phyloP scores from a whole-genome alignment of 2,329 filamentous ascomycete genomes.

The Penicillium frequentans region DNA sequence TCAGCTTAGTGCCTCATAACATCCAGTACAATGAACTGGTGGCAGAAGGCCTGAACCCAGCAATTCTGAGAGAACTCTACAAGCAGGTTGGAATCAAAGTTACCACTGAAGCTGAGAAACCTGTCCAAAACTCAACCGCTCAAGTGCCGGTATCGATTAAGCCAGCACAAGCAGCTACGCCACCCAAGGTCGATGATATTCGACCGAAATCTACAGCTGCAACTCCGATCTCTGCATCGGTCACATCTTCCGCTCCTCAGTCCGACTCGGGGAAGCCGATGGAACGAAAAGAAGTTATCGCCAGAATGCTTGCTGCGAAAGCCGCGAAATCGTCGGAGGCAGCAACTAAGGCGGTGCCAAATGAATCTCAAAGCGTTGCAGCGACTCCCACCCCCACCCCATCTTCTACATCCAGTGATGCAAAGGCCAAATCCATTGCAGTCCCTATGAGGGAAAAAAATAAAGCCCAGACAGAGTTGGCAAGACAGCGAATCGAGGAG shows the following conservation, averaged over 20 bases:
- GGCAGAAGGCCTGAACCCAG: slow-evolving; percentile 68
- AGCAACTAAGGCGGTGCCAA: slow-evolving; percentile 15
- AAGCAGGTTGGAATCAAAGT: slow-evolving; percentile 63
- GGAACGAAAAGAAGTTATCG: slow-evolving; percentile 74
- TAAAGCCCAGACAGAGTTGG: slow-evolving; percentile 70
- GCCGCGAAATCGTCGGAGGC: slow-evolving; percentile 51
- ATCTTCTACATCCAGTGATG: slow-evolving; percentile 7
- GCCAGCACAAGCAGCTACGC: background rate
- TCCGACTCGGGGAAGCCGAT: slow-evolving; percentile 46
- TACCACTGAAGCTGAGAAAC: slow-evolving; percentile 8
- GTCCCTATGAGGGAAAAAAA: slow-evolving; percentile 45
- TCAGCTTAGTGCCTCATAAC: slow-evolving; percentile 62
- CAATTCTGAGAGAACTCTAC: slow-evolving; percentile 65
- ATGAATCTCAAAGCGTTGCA: background rate
- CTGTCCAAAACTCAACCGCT: background rate
- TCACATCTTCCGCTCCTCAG: slow-evolving; percentile 3
- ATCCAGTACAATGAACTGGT: slow-evolving; percentile 73
- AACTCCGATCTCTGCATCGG: slow-evolving; percentile 4
- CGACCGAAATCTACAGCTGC: background rate
- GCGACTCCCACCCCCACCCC: slow-evolving; percentile 6
- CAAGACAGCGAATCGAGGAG: slow-evolving; percentile 77
- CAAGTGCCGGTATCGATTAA: background rate
- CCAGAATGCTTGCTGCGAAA: slow-evolving; percentile 72
- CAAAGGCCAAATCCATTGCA: slow-evolving; percentile 25
- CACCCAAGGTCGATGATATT: background rate